phyloP scores from a whole-genome alignment of 1,284 basidiomycete species.

The Ustilago vetiveriae region DNA sequence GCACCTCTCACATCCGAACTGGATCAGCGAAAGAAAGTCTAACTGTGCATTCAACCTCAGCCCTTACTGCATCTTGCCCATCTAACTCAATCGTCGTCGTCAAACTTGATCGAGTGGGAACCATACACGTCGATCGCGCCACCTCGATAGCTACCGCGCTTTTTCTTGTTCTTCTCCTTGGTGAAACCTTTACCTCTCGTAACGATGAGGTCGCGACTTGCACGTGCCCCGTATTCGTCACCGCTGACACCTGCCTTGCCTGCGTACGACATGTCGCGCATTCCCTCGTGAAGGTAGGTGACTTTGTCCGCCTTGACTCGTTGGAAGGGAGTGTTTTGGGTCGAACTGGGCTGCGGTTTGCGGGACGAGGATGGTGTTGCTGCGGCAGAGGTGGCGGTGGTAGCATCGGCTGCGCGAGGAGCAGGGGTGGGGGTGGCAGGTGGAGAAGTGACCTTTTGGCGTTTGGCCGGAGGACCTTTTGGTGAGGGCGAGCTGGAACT shows the following conservation, averaged over 20 bases:
- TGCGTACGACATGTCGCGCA: conserved; percentile 84
- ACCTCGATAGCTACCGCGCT: conserved; percentile 75
- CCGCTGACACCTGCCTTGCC: conserved; percentile 74
- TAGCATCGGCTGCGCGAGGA: neutral
- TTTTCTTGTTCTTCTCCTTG: conserved; percentile 99
- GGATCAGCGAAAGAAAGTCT: no score
- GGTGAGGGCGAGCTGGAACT: conserved; percentile 26
- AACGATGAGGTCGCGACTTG: conserved; percentile 86
- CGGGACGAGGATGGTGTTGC: conserved; percentile 8
- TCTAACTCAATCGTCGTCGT: conserved; percentile 59
- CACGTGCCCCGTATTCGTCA: conserved; percentile 85
- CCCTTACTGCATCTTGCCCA: no score
- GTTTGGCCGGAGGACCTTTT: conserved; percentile 35
- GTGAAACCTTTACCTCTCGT: conserved; percentile 93
- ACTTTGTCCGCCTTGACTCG: conserved; percentile 80
- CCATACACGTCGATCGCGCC: conserved; percentile 64
- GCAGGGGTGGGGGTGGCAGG: conserved; percentile 9
- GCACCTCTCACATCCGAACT: no score
- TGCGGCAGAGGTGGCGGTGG: neutral
- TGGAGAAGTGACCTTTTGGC: conserved; percentile 19
- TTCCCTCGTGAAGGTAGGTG: conserved; percentile 71
- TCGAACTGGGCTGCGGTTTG: conserved; percentile 12
- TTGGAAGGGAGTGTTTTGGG: conserved; percentile 73
- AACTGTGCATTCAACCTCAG: no score
- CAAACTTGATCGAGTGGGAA: conserved; percentile 65